Evolutionary conservation across 2,329 filamentous ascomycete genomes (phyloP), one percentile per base, ranked within the genome.

Genomic region (Penicillium expansum): DNA sequence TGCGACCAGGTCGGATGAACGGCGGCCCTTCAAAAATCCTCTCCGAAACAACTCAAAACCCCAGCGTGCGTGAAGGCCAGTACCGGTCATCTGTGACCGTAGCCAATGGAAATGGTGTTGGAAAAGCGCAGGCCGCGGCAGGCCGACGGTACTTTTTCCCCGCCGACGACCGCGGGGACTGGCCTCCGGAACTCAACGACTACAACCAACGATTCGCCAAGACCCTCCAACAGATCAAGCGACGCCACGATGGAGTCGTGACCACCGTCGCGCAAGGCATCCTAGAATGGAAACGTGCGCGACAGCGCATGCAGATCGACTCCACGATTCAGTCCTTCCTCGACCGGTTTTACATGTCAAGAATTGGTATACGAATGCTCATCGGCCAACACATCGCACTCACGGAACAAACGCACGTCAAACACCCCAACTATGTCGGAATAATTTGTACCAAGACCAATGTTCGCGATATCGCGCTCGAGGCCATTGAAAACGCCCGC

Each of bases 391-490:
- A 99, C 80, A 96, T 99, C 69, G 94, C 94, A 58, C 82, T 99
- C 57, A 96, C 92, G 6, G 93, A 97, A 74, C 92, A 97, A 77
- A 90, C 88, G 68, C 88, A 94, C 67, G 87, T 92, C 65, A 87
- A 87, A 61, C 93, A 97, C 74, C 91, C 92, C 37, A 90, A 91
- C 60, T 97, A 99, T 71, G 94, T 99, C 65, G 94, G 94, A 62
- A 97, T 99, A 65, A 99, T 99, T 71, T 99, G 94, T 80, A 99
- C 94, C 59, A 96, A 95, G 79, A 97, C 94, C 27, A 99, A 97
- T 68, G 93, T 99, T 38, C 87, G 87, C 57, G 94, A 99, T 67
- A 85, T 99, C 48, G 94, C 94, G 4, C 88, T 96, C 71, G 94
- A 99, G 77, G 94, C 94, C 58, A 97, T 99, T 69, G 94, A 97